Conservation (phyloP, 2,329 filamentous ascomycete genomes). For the Xylariaceae sp. region DNA sequence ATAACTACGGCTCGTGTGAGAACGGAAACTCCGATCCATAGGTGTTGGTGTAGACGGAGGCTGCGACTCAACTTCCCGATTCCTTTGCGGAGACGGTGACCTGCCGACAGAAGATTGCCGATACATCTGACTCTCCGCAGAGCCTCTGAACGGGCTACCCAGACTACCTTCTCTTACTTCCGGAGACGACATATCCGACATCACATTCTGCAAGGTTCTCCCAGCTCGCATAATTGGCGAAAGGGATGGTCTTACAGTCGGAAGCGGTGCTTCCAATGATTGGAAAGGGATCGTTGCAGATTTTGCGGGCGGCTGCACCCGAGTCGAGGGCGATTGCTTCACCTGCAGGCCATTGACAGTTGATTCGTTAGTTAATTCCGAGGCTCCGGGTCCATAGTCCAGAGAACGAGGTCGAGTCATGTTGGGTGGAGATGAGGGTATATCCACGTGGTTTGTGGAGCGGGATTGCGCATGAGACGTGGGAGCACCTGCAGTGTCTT, state of each 20-base stretch:
- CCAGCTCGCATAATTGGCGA: constrained; percentile 60
- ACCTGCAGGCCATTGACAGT: constrained; percentile 16
- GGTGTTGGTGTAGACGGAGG: constrained; percentile 17
- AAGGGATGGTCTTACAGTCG: constrained; percentile 33
- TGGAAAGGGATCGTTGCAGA: constrained; percentile 16
- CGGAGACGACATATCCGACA: constrained; percentile 58
- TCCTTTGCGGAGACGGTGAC: constrained; percentile 24
- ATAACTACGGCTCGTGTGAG: constrained; percentile 18
- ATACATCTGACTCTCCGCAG: constrained; percentile 28
- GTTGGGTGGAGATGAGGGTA: constrained; percentile 37
- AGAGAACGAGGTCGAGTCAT: constrained; percentile 24
- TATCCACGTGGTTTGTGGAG: constrained; percentile 22
- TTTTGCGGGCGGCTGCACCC: constrained; percentile 18
- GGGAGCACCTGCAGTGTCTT: constrained; percentile 15
- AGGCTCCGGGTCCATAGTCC: constrained; percentile 22
- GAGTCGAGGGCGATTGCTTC: constrained; percentile 21
- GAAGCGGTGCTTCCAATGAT: constrained; percentile 22
- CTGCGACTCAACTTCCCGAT: constrained; percentile 12
- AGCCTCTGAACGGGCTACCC: constrained; percentile 54
- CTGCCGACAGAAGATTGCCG: constrained; percentile 24
- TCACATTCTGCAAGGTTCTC: constrained; percentile 55
- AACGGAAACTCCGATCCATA: constrained; percentile 20
- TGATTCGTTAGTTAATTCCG: constrained; percentile 23
- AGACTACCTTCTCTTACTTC: constrained; percentile 49
- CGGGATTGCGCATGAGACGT: constrained; percentile 11